Percentiles rank a stretch among this genome's conserved stretches.
phyloP scores from a whole-genome alignment of 257 asterid species.

The Vinca minor region DNA sequence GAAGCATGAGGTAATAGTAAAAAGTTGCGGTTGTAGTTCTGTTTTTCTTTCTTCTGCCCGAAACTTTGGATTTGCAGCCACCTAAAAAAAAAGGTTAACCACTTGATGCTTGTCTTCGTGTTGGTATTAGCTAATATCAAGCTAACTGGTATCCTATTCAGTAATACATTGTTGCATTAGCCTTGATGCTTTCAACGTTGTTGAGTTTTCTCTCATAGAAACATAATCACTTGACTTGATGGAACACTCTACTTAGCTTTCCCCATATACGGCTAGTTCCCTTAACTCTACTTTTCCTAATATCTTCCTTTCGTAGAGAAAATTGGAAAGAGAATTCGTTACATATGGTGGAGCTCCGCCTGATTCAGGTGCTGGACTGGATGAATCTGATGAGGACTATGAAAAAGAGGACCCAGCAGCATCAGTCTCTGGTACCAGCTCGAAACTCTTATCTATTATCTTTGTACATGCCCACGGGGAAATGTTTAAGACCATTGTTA shows the following conservation, averaged over 20 bases:
- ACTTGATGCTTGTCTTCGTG: not conserved
- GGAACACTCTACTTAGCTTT: not conserved
- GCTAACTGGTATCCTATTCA: not conserved
- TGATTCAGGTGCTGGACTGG: conserved; percentile 31
- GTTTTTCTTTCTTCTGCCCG: not conserved
- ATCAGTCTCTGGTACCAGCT: conserved; percentile 60
- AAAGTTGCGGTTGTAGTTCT: not conserved
- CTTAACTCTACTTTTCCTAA: not conserved
- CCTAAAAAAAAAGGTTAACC: not conserved
- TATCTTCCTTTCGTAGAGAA: conserved; percentile 47
- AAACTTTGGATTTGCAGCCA: not conserved
- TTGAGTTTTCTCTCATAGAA: not conserved
- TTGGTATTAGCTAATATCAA: conserved; percentile 9
- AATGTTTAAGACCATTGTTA: not conserved
- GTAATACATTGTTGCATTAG: not conserved
- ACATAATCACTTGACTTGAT: not conserved
- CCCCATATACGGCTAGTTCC: not conserved
- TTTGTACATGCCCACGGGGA: not conserved
- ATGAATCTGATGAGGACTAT: conserved; percentile 37
- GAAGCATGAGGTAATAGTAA: not conserved
- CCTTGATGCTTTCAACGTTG: not conserved
- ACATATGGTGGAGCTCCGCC: conserved; percentile 59
- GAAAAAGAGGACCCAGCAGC: conserved; percentile 50
- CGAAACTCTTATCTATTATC: not conserved
- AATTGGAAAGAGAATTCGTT: conserved; percentile 63